Evolutionary conservation across 495 filamentous ascomycete genomes (phyloP), one percentile per base, ranked within the genome.

Genomic region (Lepraria neglecta): DNA sequence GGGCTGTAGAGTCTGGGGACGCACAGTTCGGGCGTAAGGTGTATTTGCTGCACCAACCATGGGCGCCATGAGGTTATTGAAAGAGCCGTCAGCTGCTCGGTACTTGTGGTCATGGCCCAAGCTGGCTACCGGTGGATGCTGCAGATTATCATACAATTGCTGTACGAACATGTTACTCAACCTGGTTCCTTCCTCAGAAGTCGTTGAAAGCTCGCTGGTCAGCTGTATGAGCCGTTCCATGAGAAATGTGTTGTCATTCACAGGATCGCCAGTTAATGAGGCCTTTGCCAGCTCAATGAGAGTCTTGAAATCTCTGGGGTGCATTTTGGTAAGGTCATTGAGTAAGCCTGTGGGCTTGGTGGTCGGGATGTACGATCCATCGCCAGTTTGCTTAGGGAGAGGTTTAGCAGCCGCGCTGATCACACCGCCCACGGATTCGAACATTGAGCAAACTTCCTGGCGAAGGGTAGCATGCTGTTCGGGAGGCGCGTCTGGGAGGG

Each of bases 241-340:
- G 12, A 80, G 70, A 64, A 83, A 85, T 4, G 75, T 70, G 72
- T 91, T 91, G 73, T 97, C 92, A 64, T 97, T 86, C 21, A 95
- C 83, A 5, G 91, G 89, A 53, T 94, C 86, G 12, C 89, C 87
- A 24, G 86, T 87, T 73, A 92, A 89, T 61, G 81, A 80, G 68
- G 87, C 87, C 63, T 78, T 80, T n/a, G 71, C 63, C 27, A 79
- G 63, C 15, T 82, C 76, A n/a, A 75, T 66, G 48, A 83, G 60
- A 12, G 76, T 76, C 55, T 74, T 74, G 51, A 78, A 61, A 64
- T 81, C 75, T 15, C 67, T 63, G 27, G 76, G 59, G 38, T 73
- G 70, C 24, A 81, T 57, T 66, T 76, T 71, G 27, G 57, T 59
- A 19, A 82, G 44, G 50, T 80, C 76, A 31, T 72, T 66, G 11